Evolutionary conservation across 495 filamentous ascomycete genomes (phyloP).

Genomic region (Xylaria flabelliformis): DNA sequence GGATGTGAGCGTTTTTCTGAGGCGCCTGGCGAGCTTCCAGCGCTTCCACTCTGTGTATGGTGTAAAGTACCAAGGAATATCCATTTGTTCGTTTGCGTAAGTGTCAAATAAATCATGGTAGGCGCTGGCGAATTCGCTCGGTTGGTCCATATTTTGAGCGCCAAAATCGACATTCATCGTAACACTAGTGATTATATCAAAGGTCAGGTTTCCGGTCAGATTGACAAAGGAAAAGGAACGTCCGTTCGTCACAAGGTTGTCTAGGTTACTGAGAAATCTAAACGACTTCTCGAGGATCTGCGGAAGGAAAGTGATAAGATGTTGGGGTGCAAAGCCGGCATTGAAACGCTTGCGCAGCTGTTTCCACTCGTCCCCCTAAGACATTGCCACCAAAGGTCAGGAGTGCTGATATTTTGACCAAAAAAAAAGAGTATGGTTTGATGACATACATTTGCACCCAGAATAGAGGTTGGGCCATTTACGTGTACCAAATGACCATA

Average conservation of each 20-base stretch:
- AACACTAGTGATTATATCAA: slow-evolving; percentile 42
- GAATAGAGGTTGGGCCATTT: slow-evolving; percentile 47
- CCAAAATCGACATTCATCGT: slow-evolving; percentile 43
- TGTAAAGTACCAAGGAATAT: slow-evolving; percentile 28
- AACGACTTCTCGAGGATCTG: slow-evolving; percentile 37
- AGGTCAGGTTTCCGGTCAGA: slow-evolving; percentile 24
- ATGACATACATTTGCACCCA: slow-evolving; percentile 39
- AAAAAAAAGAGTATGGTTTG: neutral
- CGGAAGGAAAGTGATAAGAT: slow-evolving; percentile 40
- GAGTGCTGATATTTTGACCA: neutral
- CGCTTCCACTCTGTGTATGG: slow-evolving; percentile 11
- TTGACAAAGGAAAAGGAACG: slow-evolving; percentile 29
- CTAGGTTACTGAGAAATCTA: slow-evolving; percentile 30
- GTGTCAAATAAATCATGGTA: slow-evolving; percentile 36
- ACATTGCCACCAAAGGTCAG: neutral
- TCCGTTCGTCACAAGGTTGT: slow-evolving; percentile 20
- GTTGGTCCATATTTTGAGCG: slow-evolving; percentile 14
- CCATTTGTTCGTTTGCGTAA: slow-evolving; percentile 22
- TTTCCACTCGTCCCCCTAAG: slow-evolving; percentile 40
- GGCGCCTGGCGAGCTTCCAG: slow-evolving; percentile 9
- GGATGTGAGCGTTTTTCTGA: slow-evolving; percentile 12
- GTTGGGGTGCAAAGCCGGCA: slow-evolving; percentile 39
- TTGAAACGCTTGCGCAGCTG: slow-evolving; percentile 40
- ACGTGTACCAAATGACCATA: slow-evolving; percentile 37
- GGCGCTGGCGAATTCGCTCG: slow-evolving; percentile 36